Conservation (phyloP, 495 filamentous ascomycete species). For the Cercophora samala region DNA sequence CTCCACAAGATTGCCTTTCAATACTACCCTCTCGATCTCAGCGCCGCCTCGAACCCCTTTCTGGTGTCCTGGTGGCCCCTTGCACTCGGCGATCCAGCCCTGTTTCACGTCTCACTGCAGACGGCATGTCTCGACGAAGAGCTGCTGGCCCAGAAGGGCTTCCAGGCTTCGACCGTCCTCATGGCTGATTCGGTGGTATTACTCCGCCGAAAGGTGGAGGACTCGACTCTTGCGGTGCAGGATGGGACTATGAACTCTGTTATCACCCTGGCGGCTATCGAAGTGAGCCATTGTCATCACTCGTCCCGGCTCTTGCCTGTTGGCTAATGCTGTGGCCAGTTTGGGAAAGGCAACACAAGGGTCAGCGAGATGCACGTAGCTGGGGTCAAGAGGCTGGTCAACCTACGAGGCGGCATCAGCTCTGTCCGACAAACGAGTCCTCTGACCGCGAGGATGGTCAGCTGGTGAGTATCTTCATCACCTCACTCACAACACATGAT, state of each 20-base stretch:
- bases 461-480: constrained; percentile 41
- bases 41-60: constrained; percentile 48
- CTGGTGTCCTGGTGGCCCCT: constrained; percentile 55
- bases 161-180: constrained; percentile 46
- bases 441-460: constrained; percentile 51
- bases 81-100: constrained; percentile 48
- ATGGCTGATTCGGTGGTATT: constrained; percentile 52
- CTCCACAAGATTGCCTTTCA: constrained; percentile 53
- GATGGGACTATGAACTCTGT: constrained; percentile 55
- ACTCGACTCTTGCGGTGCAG: constrained; percentile 45
- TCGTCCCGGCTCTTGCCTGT: neutral
- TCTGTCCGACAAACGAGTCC: constrained; percentile 46
- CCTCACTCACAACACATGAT: neutral
- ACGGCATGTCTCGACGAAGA: constrained; percentile 55
- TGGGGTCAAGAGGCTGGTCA: constrained; percentile 47
- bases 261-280: constrained; percentile 51
- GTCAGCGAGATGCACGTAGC: constrained; percentile 48
- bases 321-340: constrained; percentile 28
- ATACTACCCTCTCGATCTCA: constrained; percentile 53
- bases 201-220: constrained; percentile 43
- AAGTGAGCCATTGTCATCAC: constrained; percentile 33
- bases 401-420: constrained; percentile 48
- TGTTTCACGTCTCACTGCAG: constrained; percentile 53
- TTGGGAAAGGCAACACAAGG: constrained; percentile 48
- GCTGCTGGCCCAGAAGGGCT: constrained; percentile 45